A percentile compares a stretch with the other conserved stretches of the same genome.
Evolutionary conservation across 345 rosid species (phyloP).

Genomic region (Excoecaria cochinchinensis): DNA sequence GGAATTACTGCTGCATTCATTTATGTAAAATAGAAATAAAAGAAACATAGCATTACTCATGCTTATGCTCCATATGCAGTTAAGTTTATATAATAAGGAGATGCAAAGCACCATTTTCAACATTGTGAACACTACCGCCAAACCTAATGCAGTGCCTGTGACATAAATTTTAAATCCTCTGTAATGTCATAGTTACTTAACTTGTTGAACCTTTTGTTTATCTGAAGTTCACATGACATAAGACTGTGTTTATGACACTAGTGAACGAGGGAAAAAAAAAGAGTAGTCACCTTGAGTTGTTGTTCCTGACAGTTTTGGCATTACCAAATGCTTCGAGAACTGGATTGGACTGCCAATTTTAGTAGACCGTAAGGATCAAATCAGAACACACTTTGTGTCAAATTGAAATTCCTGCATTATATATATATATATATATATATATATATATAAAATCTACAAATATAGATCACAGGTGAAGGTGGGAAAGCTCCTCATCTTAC

Average conservation of each 20-base stretch:
- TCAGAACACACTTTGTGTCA: slow-evolving; percentile 24
- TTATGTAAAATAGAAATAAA: neutral
- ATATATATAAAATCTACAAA: too few relatives aligned
- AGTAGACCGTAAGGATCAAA: slow-evolving; percentile 29
- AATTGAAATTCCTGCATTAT: slow-evolving; percentile 5
- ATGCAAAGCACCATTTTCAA: neutral
- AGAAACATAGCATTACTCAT: neutral
- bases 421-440: too few relatives aligned
- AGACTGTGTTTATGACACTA: neutral
- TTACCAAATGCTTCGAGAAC: slow-evolving; percentile 99
- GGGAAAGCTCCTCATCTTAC: slow-evolving; percentile 46
- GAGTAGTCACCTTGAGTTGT: slow-evolving; percentile 77
- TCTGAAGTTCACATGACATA: neutral
- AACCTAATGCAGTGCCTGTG: neutral
- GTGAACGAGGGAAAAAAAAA: slow-evolving; percentile 1
- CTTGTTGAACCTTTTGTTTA: neutral
- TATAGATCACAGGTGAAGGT: neutral
- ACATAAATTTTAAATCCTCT: slow-evolving; percentile 6
- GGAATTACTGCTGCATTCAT: neutral
- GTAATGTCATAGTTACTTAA: neutral
- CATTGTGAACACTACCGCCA: neutral
- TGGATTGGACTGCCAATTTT: slow-evolving; percentile 82
- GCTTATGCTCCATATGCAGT: neutral
- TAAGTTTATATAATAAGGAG: neutral
- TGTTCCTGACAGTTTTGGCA: slow-evolving; percentile 97